phyloP scores from a whole-genome alignment of 148 eudicot species.

The Simmondsia chinensis region DNA sequence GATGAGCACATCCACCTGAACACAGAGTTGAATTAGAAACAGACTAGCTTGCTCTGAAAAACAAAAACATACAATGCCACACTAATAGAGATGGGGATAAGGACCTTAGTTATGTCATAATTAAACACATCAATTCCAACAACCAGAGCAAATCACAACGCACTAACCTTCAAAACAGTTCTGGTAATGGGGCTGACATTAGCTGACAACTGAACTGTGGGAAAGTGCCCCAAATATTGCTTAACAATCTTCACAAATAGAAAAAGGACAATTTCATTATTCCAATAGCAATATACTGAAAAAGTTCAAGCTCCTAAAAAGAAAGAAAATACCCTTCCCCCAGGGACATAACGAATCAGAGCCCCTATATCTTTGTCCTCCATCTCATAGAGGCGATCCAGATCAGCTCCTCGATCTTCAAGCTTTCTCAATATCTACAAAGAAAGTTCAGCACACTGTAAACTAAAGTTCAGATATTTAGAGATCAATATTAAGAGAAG shows the following conservation, averaged over 20 bases:
- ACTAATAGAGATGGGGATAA: too few species aligned
- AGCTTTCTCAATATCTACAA: slow-evolving; percentile 84
- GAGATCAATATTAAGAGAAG: slow-evolving; percentile 3
- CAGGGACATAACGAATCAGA: slow-evolving; percentile 81
- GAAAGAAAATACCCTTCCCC: slow-evolving; percentile 64
- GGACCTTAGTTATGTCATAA: too few species aligned
- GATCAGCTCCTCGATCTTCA: slow-evolving; percentile 83
- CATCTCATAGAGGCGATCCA: slow-evolving; percentile 88
- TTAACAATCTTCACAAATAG: slow-evolving; percentile 60
- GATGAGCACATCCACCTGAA: slow-evolving; percentile 79
- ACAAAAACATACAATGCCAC: not conserved
- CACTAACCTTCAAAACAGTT: slow-evolving; percentile 88
- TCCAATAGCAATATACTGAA: not conserved
- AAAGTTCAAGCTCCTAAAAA: not conserved
- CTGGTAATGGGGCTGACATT: slow-evolving; percentile 98
- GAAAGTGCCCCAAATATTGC: slow-evolving; percentile 75
- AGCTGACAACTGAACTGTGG: slow-evolving; percentile 78
- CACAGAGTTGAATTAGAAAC: slow-evolving; percentile 5
- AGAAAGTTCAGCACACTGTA: not conserved
- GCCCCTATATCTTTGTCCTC: slow-evolving; percentile 94
- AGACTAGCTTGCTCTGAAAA: not conserved
- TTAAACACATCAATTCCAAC: too few species aligned
- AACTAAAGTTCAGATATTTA: not conserved
- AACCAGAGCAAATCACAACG: not conserved
- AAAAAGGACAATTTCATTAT: slow-evolving; percentile 5